Evolutionary conservation across 768 basidiomycete genomes (phyloP), one percentile per base, ranked within the genome.

Genomic region (Paxillus involutus): DNA sequence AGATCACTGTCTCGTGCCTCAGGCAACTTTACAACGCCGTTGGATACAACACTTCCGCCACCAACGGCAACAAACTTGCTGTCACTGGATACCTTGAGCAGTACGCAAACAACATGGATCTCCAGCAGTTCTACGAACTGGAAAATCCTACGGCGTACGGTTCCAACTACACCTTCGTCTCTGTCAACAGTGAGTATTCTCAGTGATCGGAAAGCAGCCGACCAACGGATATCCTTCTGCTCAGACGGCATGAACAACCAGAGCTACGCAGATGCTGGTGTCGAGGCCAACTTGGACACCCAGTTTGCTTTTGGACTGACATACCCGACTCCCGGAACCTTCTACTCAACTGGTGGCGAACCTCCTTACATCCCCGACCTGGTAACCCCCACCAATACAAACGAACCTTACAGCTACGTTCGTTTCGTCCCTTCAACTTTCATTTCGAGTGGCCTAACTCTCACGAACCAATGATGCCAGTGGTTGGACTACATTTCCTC

Each of bases 251-350:
- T 71, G 53, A 87, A 90, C 61, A 75, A 77, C 53, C 87, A 91
- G 63, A 80, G 59, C 44, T 41, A 71, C n/a, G 68, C 67, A 0
- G 68, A 72, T 13, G 82, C 87, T 14, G 86, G 87, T 1, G 61
- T 53, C 4, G 89, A 91, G 65, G 88, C 87, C 3, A 77, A 85
- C 57, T 69, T 89, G 26, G 87, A 89, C 56, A 77, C 79, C 4
- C 86, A 89, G 61, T 86, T 83, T 65, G 84, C 80, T 1, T 84
- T 80, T 54, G 88, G 88, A 17, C 51, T 90, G 26, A 75, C 84
- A 5, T 79, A 78, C 62, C 87, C 87, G 1, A 86, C 80, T 6
- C 80, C 80, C 3, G 73, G 71, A 6, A 82, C 78, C 4, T 84
- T 84, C 59, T 88, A 74, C 59, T 81, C 86, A 0, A 89, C 86